Evolutionary conservation across 2,329 filamentous ascomycete species (phyloP).

Genomic region (Colletotrichum spinosum): DNA sequence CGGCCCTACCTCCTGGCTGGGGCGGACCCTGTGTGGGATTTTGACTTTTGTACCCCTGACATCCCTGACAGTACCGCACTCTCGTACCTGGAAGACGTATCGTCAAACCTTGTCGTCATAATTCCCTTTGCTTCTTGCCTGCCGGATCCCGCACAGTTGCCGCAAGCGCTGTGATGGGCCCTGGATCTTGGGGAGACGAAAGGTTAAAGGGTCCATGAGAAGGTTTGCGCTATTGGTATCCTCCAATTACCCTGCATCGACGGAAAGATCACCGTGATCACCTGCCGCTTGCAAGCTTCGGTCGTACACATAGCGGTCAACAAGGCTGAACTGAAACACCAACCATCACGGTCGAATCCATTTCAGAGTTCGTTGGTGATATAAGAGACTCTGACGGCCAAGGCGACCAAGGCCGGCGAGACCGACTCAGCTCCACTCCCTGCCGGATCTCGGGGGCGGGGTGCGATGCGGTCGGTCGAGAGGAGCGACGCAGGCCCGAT

Average conservation of each 20-base stretch:
- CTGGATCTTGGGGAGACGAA: conserved; percentile 14
- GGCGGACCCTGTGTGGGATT: conserved; percentile 14
- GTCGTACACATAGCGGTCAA: conserved; percentile 25
- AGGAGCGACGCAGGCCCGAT: conserved; percentile 8
- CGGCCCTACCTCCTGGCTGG: conserved; percentile 14
- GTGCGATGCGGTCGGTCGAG: conserved; percentile 7
- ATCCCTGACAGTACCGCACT: neutral
- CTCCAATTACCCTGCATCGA: conserved; percentile 18
- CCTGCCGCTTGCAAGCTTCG: conserved; percentile 27
- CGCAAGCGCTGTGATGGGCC: conserved; percentile 15
- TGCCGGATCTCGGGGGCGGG: conserved; percentile 15
- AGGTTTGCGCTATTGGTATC: conserved; percentile 36
- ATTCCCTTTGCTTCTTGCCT: conserved; percentile 21
- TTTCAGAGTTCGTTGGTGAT: conserved; percentile 28
- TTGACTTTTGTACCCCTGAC: conserved; percentile 34
- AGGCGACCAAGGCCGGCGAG: neutral
- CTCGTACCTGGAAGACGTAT: neutral
- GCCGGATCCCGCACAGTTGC: conserved; percentile 16
- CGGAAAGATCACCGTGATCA: conserved; percentile 36
- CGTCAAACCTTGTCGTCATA: conserved; percentile 28
- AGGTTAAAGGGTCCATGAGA: conserved; percentile 22
- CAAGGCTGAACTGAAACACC: conserved; percentile 34
- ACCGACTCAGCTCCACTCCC: neutral
- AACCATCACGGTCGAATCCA: conserved; percentile 13
- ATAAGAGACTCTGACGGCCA: conserved; percentile 18